phyloP scores from a whole-genome alignment of 2,329 filamentous ascomycete genomes.

The Coniosporium uncinatum region DNA sequence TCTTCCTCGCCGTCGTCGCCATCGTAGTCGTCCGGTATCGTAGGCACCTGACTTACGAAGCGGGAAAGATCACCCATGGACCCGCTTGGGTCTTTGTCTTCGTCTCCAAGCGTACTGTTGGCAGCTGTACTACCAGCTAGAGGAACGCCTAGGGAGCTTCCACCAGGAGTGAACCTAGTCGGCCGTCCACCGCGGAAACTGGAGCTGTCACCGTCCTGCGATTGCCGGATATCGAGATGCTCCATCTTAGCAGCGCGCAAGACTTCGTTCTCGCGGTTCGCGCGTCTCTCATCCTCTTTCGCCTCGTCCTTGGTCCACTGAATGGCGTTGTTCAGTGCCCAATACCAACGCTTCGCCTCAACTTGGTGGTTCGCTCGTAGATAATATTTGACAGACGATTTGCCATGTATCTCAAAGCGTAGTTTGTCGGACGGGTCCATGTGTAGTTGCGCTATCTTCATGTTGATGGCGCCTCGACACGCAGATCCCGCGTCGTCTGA shows the following conservation, averaged over 20 bases:
- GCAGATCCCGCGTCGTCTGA: conserved; percentile 88
- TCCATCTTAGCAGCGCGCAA: conserved; percentile 77
- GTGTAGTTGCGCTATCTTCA: conserved; percentile 90
- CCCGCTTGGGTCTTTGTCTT: conserved; percentile 48
- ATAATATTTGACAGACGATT: conserved; percentile 98
- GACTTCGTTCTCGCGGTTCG: conserved; percentile 67
- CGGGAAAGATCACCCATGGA: conserved; percentile 47
- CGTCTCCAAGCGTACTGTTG: conserved; percentile 41
- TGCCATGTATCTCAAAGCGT: conserved; percentile 95
- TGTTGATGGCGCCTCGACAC: conserved; percentile 97
- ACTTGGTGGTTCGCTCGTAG: conserved; percentile 98
- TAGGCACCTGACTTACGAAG: conserved; percentile 41
- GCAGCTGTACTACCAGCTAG: conserved; percentile 30
- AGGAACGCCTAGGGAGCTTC: conserved; percentile 39
- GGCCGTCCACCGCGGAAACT: conserved; percentile 31
- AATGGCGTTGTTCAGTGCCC: conserved; percentile 97
- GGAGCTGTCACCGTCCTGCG: conserved; percentile 30
- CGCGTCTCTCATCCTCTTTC: conserved; percentile 78
- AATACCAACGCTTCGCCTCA: conserved; percentile 98
- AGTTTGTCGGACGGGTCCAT: conserved; percentile 98
- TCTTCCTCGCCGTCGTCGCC: conserved; percentile 55
- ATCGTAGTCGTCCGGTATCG: conserved; percentile 49
- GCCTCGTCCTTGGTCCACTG: conserved; percentile 98
- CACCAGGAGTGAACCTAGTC: no score
- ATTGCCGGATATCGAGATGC: conserved; percentile 47